Evolutionary conservation across 352 stramenopile species (phyloP), one percentile per base, ranked within the genome.

Genomic region (Pythium phragmiticola): DNA sequence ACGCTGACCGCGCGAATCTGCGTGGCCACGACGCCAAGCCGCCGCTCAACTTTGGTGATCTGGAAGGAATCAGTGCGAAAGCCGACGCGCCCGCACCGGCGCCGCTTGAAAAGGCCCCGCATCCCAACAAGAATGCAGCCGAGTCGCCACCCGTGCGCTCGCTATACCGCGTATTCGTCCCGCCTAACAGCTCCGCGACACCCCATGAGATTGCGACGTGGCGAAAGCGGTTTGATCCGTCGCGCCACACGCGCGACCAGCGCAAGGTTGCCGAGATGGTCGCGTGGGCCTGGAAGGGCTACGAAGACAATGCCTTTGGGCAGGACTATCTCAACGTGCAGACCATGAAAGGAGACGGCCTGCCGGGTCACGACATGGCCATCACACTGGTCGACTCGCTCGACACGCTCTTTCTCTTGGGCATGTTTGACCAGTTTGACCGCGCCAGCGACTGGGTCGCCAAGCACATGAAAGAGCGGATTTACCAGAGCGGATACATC

Each of bases 401-500:
- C 30, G 84, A 94, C 56, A 92, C 84, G 52, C 70, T 94, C 2
- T 92, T 84, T 48, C 33, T 94, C 26, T 61, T 89, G 41, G 84
- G 84, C 19, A 82, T 94, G 73, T 88, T 90, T 55, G 82, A 89
- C 6, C 79, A 91, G 65, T 94, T 91, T 54, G 78, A 92, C 59
- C 63, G 68, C 7, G 84, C 84, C 0, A 88, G 74, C 23, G 62
- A 84, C 30, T 94, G 84, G 84, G 68, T 90, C 39, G 76, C 69
- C 6, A 65, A 68, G 5, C 78, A 93, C 59, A 81, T 93, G 73
- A 74, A 89, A 46, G 49, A 76, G 12, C 75, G 80, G 17, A 92
- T 94, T 68, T 86, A 87, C 63, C 62, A 84, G 52, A 57, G 46
- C 19, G 79, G 73, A 33, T 88, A 77, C 59, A 79, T 93, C 53